These are phyloP conservation scores for Alternaria consortialis DNA, from an alignment of 2,329 filamentous ascomycete species.

Conservation along the genomic window DNA sequence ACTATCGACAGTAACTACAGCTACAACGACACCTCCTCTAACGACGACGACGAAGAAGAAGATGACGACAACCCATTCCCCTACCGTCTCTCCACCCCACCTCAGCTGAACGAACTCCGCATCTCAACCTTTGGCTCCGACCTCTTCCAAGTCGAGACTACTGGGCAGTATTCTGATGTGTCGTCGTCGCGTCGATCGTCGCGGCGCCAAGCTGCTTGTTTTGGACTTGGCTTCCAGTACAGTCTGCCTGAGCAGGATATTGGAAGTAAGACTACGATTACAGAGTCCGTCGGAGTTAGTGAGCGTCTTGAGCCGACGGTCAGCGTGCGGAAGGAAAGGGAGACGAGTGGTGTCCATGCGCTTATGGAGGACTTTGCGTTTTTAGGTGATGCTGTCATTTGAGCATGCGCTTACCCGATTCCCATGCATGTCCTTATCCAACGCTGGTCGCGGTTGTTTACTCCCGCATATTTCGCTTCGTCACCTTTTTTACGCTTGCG, in stretches of 20 bases:
- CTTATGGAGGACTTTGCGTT: slow-evolving; percentile 49
- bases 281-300: slow-evolving; percentile 14
- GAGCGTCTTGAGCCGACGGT: slow-evolving; percentile 8
- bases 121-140: slow-evolving; percentile 42
- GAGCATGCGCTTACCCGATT: slow-evolving; percentile 4
- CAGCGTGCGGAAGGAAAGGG: slow-evolving; percentile 31
- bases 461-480: not conserved
- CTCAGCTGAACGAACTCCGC: slow-evolving; percentile 35
- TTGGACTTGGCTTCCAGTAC: slow-evolving; percentile 47
- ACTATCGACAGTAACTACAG: not conserved
- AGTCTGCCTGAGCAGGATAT: slow-evolving; percentile 43
- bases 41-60: slow-evolving; percentile 13
- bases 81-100: slow-evolving; percentile 29
- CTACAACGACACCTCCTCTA: not conserved
- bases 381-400: slow-evolving; percentile 43
- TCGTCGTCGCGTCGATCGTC: slow-evolving; percentile 20
- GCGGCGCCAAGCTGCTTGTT: slow-evolving; percentile 43
- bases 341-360: slow-evolving; percentile 33
- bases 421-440: not conserved
- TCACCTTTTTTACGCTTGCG: not conserved
- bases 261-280: slow-evolving; percentile 40
- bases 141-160: slow-evolving; percentile 40
- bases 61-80: slow-evolving; percentile 14
- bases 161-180: slow-evolving; percentile 22
- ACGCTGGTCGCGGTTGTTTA: not conserved